phyloP scores from a whole-genome alignment of 352 stramenopile genomes.

The Globisporangium ultimum region DNA sequence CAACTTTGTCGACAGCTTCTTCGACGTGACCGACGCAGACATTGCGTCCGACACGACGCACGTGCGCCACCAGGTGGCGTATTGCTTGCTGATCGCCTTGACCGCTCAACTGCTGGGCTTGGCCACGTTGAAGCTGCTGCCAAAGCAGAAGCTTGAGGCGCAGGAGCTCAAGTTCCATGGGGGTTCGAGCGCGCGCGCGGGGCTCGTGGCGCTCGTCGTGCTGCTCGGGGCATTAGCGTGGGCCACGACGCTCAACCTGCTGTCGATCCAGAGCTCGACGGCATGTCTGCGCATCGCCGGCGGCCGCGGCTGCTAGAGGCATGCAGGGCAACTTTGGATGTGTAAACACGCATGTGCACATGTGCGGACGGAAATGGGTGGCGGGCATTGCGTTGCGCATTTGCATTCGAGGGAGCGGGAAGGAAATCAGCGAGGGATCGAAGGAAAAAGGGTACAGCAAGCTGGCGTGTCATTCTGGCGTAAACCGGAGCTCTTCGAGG shows the following conservation, averaged over 20 bases:
- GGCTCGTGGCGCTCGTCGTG: constrained; percentile 28
- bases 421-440: too few relatives aligned
- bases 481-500: neutral
- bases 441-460: neutral
- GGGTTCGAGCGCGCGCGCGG: constrained; percentile 38
- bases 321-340: neutral
- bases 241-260: constrained; percentile 53
- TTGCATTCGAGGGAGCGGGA: too few relatives aligned
- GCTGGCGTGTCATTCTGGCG: neutral
- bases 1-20: constrained; percentile 53
- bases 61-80: constrained; percentile 59
- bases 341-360: neutral
- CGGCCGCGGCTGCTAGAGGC: constrained; percentile 37
- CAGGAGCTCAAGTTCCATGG: constrained; percentile 59
- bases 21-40: constrained; percentile 51
- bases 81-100: constrained; percentile 42
- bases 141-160: constrained; percentile 57
- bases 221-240: constrained; percentile 41
- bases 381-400: too few relatives aligned
- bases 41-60: constrained; percentile 55
- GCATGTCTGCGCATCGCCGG: constrained; percentile 61
- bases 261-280: constrained; percentile 61
- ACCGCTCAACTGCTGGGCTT: constrained; percentile 42
- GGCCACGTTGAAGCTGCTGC: constrained; percentile 45
- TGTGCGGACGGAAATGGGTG: too few relatives aligned